Evolutionary conservation across 106 monocot species (phyloP).

Genomic region (Dendrobium catenatum): DNA sequence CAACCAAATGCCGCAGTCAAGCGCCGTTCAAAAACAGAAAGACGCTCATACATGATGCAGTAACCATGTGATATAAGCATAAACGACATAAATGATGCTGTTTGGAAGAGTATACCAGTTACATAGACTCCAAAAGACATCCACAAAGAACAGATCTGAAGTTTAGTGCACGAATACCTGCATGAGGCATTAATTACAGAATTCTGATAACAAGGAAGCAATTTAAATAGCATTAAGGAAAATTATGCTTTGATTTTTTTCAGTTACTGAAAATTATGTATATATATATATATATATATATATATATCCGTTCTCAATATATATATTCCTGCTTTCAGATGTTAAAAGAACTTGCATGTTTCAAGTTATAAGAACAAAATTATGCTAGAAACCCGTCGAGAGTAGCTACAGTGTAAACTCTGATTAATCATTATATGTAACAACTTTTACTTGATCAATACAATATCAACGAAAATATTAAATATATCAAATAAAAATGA

Average conservation of each 20-base stretch:
- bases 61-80: slow-evolving; percentile 89
- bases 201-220: not conserved
- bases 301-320: too few species aligned
- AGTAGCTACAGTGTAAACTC: not conserved
- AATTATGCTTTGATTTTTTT: not conserved
- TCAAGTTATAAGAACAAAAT: not conserved
- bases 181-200: slow-evolving; percentile 6
- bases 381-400: not conserved
- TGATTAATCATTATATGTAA: not conserved
- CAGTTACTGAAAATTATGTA: not conserved
- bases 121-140: slow-evolving; percentile 93
- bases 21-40: slow-evolving; percentile 65
- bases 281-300: not conserved
- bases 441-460: not conserved
- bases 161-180: slow-evolving; percentile 86
- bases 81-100: slow-evolving; percentile 68
- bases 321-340: not conserved
- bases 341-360: not conserved
- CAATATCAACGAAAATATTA: not conserved
- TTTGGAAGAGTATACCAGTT: slow-evolving; percentile 84
- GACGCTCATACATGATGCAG: slow-evolving; percentile 78
- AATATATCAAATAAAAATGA: not conserved
- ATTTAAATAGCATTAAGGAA: not conserved
- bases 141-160: slow-evolving; percentile 86
- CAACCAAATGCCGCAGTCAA: slow-evolving; percentile 55